Percentiles rank a stretch among this genome's conserved stretches.
Evolutionary conservation across 2,329 filamentous ascomycete species (phyloP).

Genomic region (Monilinia vaccinii-corymbosi): DNA sequence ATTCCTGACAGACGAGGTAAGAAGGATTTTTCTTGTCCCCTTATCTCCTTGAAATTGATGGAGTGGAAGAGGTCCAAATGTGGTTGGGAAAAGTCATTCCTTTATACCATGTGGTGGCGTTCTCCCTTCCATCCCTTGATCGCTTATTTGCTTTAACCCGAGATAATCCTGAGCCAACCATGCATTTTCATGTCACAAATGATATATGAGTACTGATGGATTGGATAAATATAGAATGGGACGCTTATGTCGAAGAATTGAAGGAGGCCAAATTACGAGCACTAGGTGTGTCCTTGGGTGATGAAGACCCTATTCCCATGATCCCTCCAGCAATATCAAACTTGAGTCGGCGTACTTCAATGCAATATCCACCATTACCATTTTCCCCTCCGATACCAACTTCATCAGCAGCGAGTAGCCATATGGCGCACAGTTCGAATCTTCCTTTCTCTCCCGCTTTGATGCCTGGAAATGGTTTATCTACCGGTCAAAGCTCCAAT

Average conservation of each 20-base stretch:
- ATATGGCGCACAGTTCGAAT: constrained; percentile 42
- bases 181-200: background rate
- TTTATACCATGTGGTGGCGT: background rate
- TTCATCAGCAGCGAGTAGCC: constrained; percentile 66
- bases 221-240: constrained; percentile 42
- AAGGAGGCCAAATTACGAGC: constrained; percentile 89
- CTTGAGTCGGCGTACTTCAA: constrained; percentile 58
- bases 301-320: constrained; percentile 56
- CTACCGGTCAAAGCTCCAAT: constrained; percentile 53
- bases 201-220: constrained; percentile 11
- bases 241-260: constrained; percentile 71
- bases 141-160: background rate
- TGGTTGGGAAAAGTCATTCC: background rate
- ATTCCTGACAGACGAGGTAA: constrained; percentile 44
- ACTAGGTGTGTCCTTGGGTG: constrained; percentile 74
- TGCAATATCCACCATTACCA: constrained; percentile 64
- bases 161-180: background rate
- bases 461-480: constrained; percentile 48
- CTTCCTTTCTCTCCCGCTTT: constrained; percentile 44
- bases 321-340: constrained; percentile 57
- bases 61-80: background rate
- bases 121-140: background rate
- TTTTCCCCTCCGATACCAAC: constrained; percentile 80
- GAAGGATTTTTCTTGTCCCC: background rate
- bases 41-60: background rate